Conservation (phyloP, 2,329 filamentous ascomycete species). For the Fusarium citri region DNA sequence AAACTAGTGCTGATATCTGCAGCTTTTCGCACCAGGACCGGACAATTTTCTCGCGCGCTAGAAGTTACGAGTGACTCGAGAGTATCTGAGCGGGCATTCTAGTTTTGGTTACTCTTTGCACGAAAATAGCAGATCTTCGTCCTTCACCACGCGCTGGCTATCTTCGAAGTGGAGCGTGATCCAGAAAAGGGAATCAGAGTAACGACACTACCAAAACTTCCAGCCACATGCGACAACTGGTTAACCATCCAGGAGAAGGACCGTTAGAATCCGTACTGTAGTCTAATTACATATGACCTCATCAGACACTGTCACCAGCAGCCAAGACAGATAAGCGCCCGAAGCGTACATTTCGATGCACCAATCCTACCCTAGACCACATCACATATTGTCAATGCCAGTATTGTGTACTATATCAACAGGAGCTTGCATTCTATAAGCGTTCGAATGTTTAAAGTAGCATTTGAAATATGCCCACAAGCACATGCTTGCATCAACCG, state of each 20-base stretch:
- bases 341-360: neutral
- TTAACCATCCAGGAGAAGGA: neutral
- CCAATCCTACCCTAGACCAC: neutral
- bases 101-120: neutral
- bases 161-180: neutral
- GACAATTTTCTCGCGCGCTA: neutral
- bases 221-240: neutral
- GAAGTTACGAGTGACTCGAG: neutral
- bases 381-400: neutral
- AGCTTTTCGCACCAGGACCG: neutral
- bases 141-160: neutral
- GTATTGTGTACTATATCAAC: neutral
- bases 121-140: conserved; percentile 12
- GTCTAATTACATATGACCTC: neutral
- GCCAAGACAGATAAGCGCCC: neutral
- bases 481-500: neutral
- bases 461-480: neutral
- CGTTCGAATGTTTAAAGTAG: neutral
- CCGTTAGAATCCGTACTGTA: neutral
- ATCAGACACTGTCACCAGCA: neutral
- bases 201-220: neutral
- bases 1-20: neutral
- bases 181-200: conserved; percentile 1
- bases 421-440: neutral
- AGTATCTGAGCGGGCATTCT: neutral